Evolutionary conservation across 1,284 basidiomycete genomes (phyloP).

Genomic region (Apiotrichum sp.): DNA sequence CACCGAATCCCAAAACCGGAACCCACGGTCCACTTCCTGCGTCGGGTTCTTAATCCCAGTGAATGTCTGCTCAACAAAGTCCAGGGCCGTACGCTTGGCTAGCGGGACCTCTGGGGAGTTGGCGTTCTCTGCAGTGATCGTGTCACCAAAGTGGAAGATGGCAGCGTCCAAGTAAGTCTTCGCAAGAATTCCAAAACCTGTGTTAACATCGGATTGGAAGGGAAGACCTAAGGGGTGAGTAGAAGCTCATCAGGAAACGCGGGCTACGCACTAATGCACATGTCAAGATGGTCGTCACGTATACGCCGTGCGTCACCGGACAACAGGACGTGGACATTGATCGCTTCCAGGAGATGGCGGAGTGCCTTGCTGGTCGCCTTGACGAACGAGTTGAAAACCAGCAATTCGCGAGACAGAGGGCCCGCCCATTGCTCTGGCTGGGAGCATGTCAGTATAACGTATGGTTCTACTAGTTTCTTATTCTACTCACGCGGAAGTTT

Average conservation of each 20-base stretch:
- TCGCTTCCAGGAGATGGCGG: conserved; percentile 83
- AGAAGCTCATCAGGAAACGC: not conserved
- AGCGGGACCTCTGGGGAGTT: conserved; percentile 70
- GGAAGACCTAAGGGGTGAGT: conserved; percentile 53
- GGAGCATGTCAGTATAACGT: conserved; percentile 9
- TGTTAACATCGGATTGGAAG: conserved; percentile 95
- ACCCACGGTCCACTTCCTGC: conserved; percentile 85
- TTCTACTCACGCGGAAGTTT: conserved; percentile 69
- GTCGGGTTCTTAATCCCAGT: conserved; percentile 77
- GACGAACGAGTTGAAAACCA: conserved; percentile 98
- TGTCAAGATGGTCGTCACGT: conserved; percentile 87
- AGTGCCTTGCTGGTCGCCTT: conserved; percentile 82
- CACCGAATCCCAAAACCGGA: conserved; percentile 97
- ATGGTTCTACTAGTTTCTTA: not conserved
- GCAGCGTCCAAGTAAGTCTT: conserved; percentile 93
- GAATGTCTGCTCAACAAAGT: conserved; percentile 91
- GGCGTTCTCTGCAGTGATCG: conserved; percentile 53
- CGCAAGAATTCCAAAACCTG: conserved; percentile 92
- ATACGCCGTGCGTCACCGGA: conserved; percentile 75
- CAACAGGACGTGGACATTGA: conserved; percentile 84
- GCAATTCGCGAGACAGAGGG: conserved; percentile 86
- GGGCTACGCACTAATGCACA: conserved; percentile 56
- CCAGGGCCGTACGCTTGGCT: conserved; percentile 79
- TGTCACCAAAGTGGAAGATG: conserved; percentile 68
- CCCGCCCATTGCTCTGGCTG: conserved; percentile 84